Conservation (phyloP, 176 grass and related monocot genomes). For the Avena sativa region DNA sequence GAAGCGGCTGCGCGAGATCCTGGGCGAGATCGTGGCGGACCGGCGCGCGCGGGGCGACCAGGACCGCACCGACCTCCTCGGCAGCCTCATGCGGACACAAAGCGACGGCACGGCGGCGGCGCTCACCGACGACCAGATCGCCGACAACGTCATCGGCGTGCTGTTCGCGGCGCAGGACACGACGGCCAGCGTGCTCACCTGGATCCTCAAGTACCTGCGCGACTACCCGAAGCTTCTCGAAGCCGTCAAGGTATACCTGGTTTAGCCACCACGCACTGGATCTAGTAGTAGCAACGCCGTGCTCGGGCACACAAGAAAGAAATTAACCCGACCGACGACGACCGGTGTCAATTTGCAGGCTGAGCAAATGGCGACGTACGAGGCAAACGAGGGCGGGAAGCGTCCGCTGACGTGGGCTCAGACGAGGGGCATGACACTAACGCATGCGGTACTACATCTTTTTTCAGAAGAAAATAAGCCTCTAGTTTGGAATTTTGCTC, state of each 20-base stretch:
- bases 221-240: conserved; percentile 73
- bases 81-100: conserved; percentile 64
- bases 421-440: conserved; percentile 74
- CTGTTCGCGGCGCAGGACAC: conserved; percentile 98
- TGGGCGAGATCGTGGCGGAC: conserved; percentile 42
- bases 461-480: background rate
- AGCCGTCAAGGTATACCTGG: conserved; percentile 44
- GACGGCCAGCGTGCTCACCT: conserved; percentile 93
- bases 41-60: conserved; percentile 51
- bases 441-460: conserved; percentile 62
- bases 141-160: conserved; percentile 93
- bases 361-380: conserved; percentile 73
- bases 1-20: conserved; percentile 69
- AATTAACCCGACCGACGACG: background rate
- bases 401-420: conserved; percentile 77
- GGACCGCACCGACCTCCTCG: conserved; percentile 65
- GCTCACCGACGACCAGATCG: conserved; percentile 79
- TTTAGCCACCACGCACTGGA: background rate
- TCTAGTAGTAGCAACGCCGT: background rate
- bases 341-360: conserved; percentile 30
- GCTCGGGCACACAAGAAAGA: too few relatives aligned
- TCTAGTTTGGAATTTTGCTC: background rate
- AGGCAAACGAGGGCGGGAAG: conserved; percentile 62
- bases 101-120: conserved; percentile 49
- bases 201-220: conserved; percentile 92